These are phyloP conservation scores for Globisporangium rhizosaccharum DNA, from an alignment of 352 stramenopile species.

Conservation along the genomic window DNA sequence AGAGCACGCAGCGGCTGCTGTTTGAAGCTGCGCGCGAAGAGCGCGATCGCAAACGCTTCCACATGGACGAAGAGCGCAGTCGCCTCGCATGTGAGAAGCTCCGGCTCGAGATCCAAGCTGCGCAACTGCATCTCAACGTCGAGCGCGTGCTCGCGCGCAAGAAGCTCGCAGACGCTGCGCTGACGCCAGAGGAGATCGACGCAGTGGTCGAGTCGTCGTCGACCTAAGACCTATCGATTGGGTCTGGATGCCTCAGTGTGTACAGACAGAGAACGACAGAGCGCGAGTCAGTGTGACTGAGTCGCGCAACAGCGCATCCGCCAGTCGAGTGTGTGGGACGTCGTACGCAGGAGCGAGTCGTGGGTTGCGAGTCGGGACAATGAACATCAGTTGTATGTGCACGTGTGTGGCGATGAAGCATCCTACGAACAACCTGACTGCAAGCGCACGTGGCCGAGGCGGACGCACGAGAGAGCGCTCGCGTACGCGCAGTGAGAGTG, in stretches of 20 bases:
- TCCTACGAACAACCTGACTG: no score
- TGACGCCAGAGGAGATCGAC: constrained; percentile 38
- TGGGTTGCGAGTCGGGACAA: no score
- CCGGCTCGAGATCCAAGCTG: constrained; percentile 46
- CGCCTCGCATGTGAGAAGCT: constrained; percentile 65
- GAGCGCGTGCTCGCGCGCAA: constrained; percentile 47
- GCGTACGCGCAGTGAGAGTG: not conserved
- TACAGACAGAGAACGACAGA: no score
- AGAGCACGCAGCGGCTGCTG: constrained; percentile 46
- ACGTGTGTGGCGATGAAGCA: no score
- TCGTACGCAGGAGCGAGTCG: no score
- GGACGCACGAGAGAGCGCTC: no score
- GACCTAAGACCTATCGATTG: not conserved
- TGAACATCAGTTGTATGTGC: no score
- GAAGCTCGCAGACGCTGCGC: constrained; percentile 41
- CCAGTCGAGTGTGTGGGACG: no score
- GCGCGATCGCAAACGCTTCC: constrained; percentile 50
- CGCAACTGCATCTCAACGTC: constrained; percentile 43
- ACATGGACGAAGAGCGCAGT: constrained; percentile 52
- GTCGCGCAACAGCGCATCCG: no score
- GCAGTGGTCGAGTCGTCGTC: constrained; percentile 4
- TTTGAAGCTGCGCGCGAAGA: constrained; percentile 56
- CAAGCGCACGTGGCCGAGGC: no score
- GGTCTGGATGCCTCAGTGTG: not conserved
- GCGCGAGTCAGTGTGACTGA: no score